These are phyloP conservation scores for Oidiodendron maius DNA, from an alignment of 495 filamentous ascomycete species.

Conservation along the genomic window DNA sequence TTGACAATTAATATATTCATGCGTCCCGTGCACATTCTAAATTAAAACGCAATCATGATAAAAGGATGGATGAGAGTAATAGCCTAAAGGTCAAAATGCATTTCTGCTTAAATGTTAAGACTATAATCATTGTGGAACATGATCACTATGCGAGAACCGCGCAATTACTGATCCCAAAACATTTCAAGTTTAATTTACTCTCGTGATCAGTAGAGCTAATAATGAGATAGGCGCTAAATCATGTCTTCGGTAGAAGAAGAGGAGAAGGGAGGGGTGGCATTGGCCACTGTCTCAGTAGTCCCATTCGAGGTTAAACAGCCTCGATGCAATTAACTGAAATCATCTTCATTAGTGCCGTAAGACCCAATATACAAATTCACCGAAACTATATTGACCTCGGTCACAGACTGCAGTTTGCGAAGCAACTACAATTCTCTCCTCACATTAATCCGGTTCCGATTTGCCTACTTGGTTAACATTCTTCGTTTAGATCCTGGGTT, in stretches of 20 bases:
- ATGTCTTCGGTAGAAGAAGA: background rate
- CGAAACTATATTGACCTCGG: background rate
- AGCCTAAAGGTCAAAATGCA: background rate
- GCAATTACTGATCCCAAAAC: background rate
- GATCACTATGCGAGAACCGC: background rate
- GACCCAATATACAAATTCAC: background rate
- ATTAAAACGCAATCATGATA: background rate
- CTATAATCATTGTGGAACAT: background rate
- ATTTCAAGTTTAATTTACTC: background rate
- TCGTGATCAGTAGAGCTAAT: background rate
- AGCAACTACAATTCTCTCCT: background rate
- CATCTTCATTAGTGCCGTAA: background rate
- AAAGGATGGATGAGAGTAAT: background rate
- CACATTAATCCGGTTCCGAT: background rate
- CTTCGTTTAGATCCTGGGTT: background rate
- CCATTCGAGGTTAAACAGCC: background rate
- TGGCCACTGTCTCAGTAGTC: background rate
- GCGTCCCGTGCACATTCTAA: background rate
- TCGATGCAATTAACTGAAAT: background rate
- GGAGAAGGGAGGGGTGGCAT: background rate
- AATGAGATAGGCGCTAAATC: background rate
- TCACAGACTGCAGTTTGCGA: background rate
- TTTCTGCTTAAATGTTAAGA: background rate
- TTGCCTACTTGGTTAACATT: background rate
- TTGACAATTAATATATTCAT: background rate